A percentile compares a stretch with the other conserved stretches of the same genome.
Evolutionary conservation across 805 yeast genomes (phyloP).

Genomic region (Yarrowia phangngaensis): DNA sequence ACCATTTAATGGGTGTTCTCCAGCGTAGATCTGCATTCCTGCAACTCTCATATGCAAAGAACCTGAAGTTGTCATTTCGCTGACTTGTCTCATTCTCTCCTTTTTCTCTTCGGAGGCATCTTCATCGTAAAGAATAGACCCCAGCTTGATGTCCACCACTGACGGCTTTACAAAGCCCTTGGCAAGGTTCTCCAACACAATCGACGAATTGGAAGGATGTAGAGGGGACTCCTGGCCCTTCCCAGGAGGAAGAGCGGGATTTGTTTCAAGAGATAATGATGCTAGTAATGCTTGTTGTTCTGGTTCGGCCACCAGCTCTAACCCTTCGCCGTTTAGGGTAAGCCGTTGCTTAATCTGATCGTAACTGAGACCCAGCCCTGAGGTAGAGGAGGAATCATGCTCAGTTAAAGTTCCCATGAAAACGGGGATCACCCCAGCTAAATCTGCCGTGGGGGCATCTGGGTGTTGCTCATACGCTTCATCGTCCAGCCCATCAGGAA

Average conservation of each 20-base stretch:
- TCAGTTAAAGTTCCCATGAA: slow-evolving; percentile 56
- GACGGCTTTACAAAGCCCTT: slow-evolving; percentile 62
- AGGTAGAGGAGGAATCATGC: no score
- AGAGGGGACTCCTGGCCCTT: slow-evolving; percentile 30
- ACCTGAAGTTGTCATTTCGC: slow-evolving; percentile 75
- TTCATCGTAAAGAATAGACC: slow-evolving; percentile 62
- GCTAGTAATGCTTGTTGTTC: slow-evolving; percentile 31
- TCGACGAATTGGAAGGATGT: slow-evolving; percentile 5
- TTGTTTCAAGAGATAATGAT: neutral
- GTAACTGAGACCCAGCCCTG: neutral
- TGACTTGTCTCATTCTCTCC: slow-evolving; percentile 58
- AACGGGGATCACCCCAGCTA: slow-evolving; percentile 47
- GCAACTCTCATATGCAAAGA: slow-evolving; percentile 71
- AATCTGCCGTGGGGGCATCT: slow-evolving; percentile 28
- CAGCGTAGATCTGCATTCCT: slow-evolving; percentile 66
- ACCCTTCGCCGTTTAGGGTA: slow-evolving; percentile 4
- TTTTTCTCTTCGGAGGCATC: slow-evolving; percentile 56
- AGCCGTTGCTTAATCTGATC: slow-evolving; percentile 16
- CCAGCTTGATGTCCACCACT: slow-evolving; percentile 80
- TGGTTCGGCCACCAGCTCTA: slow-evolving; percentile 10
- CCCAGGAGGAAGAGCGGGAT: slow-evolving; percentile 28
- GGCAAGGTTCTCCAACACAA: slow-evolving; percentile 66
- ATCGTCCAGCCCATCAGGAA: slow-evolving; percentile 24
- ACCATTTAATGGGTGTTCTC: slow-evolving; percentile 25
- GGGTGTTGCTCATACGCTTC: slow-evolving; percentile 23